Evolutionary conservation across 2,329 filamentous ascomycete species (phyloP).

Genomic region (Beauveria bassiana): DNA sequence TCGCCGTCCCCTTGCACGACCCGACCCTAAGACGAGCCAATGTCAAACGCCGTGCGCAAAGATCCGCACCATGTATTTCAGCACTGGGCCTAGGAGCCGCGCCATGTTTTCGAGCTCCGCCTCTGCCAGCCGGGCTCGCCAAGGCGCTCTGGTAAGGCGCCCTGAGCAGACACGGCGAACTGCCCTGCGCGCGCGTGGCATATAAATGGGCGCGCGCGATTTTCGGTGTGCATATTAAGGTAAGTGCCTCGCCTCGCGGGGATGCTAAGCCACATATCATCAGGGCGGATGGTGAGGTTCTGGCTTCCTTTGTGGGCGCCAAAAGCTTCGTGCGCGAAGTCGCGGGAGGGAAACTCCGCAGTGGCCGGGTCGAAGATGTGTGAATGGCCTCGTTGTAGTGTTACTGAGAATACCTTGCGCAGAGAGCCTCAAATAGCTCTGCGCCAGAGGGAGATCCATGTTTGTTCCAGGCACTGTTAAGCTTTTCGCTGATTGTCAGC

Average conservation of each 20-base stretch:
- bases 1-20: neutral
- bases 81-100: neutral
- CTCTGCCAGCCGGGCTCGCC: too few species aligned
- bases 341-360: constrained; percentile 19
- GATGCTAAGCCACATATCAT: constrained; percentile 44
- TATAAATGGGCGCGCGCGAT: neutral
- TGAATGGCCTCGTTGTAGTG: neutral
- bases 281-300: constrained; percentile 37
- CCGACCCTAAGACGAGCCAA: neutral
- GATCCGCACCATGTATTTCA: neutral
- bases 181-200: too few species aligned
- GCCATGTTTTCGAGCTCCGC: too few species aligned
- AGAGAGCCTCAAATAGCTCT: neutral
- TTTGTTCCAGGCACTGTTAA: too few species aligned
- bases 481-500: too few species aligned
- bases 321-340: constrained; percentile 27
- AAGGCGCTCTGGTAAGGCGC: too few species aligned
- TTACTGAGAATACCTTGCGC: neutral
- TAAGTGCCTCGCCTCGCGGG: constrained; percentile 36
- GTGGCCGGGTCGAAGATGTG: neutral
- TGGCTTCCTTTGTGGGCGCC: constrained; percentile 33
- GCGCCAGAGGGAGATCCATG: too few species aligned
- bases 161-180: neutral
- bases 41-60: neutral
- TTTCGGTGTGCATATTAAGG: constrained; percentile 33